phyloP scores from a whole-genome alignment of 2,329 filamentous ascomycete genomes.

The Plenodomus tracheiphilus region DNA sequence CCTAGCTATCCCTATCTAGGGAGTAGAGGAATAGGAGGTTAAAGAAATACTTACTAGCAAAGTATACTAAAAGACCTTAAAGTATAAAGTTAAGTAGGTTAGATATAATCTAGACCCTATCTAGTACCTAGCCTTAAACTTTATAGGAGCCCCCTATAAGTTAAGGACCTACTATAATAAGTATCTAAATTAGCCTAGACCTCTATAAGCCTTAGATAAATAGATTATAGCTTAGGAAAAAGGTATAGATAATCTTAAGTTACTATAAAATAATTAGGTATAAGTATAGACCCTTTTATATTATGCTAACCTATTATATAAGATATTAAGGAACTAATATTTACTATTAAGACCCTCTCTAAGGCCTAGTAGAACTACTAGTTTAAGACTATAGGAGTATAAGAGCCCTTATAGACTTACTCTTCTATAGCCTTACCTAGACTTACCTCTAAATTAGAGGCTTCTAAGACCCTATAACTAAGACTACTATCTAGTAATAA shows the following conservation, averaged over 20 bases:
- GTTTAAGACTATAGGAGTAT: no score
- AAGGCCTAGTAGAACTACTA: no score
- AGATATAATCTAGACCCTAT: neutral
- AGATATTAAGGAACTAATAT: neutral
- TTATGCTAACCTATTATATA: neutral
- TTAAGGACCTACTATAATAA: neutral
- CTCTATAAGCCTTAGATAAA: neutral
- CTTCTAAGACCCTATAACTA: no score
- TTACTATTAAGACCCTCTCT: no score
- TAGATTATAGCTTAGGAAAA: neutral
- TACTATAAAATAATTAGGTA: neutral
- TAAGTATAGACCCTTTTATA: neutral
- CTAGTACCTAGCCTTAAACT: neutral
- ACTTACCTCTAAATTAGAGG: no score
- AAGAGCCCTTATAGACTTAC: no score
- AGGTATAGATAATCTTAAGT: neutral
- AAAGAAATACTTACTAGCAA: slow-evolving; percentile 1
- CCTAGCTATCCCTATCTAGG: neutral
- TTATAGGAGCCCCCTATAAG: neutral
- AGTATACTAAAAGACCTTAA: neutral
- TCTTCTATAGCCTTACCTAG: no score
- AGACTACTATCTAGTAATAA: no score
- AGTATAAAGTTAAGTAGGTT: neutral
- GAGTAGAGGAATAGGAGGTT: neutral
- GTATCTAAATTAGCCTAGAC: neutral